phyloP scores from a whole-genome alignment of 2,329 filamentous ascomycete species.

The Aotearoamyces nothofagi region DNA sequence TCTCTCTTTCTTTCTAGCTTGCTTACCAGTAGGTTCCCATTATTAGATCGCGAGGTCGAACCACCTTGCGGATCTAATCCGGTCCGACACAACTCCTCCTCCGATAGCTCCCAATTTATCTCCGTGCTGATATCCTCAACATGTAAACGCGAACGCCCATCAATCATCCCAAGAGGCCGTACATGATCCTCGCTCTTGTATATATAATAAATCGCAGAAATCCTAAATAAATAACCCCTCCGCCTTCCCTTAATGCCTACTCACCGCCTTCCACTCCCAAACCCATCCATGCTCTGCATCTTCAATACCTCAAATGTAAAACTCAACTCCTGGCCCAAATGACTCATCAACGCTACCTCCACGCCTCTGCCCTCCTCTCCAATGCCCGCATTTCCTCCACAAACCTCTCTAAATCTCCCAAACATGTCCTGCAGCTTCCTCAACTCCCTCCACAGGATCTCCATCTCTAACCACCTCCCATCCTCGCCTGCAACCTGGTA shows the following conservation, averaged over 20 bases:
- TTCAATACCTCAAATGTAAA: conserved; percentile 24
- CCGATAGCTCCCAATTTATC: too few species aligned
- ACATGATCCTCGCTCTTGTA: too few species aligned
- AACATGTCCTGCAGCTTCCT: conserved; percentile 31
- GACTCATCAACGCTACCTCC: conserved; percentile 28
- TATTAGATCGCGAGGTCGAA: too few species aligned
- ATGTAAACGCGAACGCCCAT: too few species aligned
- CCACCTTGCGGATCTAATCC: too few species aligned
- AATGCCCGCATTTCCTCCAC: conserved; percentile 13
- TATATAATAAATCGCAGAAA: too few species aligned
- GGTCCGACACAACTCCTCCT: too few species aligned
- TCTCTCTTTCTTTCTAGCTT: too few species aligned
- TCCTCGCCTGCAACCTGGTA: conserved; percentile 31
- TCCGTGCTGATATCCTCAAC: too few species aligned
- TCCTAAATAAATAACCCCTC: conserved; percentile 2
- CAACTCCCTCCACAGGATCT: conserved; percentile 32
- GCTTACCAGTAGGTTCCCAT: too few species aligned
- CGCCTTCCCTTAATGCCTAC: background rate
- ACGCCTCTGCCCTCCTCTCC: conserved; percentile 20
- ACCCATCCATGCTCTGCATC: conserved; percentile 4
- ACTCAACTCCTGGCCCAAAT: conserved; percentile 27
- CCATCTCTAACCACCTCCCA: conserved; percentile 29
- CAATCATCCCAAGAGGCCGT: too few species aligned
- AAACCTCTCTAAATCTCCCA: conserved; percentile 26
- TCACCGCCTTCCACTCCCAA: background rate